Conservation (phyloP, 495 filamentous ascomycete species). For the Annulohypoxylon stygium region DNA sequence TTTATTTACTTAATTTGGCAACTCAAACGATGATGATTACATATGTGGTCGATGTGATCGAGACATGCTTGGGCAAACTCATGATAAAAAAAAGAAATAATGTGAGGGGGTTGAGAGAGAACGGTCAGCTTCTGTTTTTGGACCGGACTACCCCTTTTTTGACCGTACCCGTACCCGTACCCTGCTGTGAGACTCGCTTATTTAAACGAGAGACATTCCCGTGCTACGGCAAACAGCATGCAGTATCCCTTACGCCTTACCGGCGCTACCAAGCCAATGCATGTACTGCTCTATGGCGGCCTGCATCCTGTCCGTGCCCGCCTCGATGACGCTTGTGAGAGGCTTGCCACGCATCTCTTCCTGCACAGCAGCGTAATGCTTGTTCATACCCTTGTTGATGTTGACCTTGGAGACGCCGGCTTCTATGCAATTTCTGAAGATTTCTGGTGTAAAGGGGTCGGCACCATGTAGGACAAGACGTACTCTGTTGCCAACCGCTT, state of each 20-base stretch:
- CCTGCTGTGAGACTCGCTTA: conserved; percentile 1
- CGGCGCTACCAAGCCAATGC: conserved; percentile 75
- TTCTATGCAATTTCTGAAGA: conserved; percentile 75
- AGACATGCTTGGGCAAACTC: no score
- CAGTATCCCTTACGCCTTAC: conserved; percentile 63
- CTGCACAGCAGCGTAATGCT: conserved; percentile 73
- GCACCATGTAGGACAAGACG: conserved; percentile 82
- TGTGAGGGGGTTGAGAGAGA: no score
- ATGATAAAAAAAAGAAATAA: no score
- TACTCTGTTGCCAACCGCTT: conserved; percentile 71
- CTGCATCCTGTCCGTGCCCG: conserved; percentile 79
- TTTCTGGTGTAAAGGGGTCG: conserved; percentile 77
- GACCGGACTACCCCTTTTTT: background rate
- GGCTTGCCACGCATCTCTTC: conserved; percentile 76
- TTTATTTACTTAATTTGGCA: no score
- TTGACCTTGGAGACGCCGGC: conserved; percentile 83
- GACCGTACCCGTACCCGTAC: no score
- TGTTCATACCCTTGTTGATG: conserved; percentile 86
- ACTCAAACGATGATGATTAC: no score
- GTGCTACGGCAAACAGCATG: no score
- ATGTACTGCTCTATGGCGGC: conserved; percentile 79
- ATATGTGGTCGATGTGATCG: no score
- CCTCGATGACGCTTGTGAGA: conserved; percentile 78
- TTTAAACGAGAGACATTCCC: conserved; percentile 10
- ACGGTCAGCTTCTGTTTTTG: background rate